Conservation (phyloP, 306 rosid genomes). For the Dicorynia guianensis region DNA sequence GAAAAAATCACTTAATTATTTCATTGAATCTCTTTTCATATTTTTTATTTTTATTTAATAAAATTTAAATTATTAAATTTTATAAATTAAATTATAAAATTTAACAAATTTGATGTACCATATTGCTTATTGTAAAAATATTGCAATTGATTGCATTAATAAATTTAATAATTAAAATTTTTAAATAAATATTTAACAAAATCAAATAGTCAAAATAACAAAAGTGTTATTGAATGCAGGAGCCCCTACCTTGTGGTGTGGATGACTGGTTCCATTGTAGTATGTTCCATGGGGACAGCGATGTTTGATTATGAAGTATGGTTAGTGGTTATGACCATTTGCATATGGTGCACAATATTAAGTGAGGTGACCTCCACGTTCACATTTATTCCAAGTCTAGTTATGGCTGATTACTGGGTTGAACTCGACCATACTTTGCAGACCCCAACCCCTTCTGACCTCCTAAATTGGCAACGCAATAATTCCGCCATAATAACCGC, state of each 20-base stretch:
- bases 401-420: conserved; percentile 20
- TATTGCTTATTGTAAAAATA: no score
- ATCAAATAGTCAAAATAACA: no score
- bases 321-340: neutral
- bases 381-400: neutral
- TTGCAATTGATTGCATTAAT: no score
- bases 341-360: conserved; percentile 38
- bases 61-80: no score
- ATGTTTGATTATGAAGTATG: neutral
- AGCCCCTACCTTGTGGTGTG: conserved; percentile 1
- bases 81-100: no score
- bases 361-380: neutral
- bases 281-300: conserved; percentile 11
- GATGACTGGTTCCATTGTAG: neutral
- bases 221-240: conserved; percentile 3
- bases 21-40: no score
- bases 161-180: no score
- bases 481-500: neutral
- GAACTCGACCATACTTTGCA: neutral
- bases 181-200: no score
- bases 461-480: conserved; percentile 29
- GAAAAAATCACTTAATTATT: no score
- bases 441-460: neutral
- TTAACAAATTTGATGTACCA: no score
- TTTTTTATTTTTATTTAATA: no score